These are phyloP conservation scores for Oryza longistaminata DNA, from an alignment of 176 grass and related monocot species.

Conservation along the genomic window DNA sequence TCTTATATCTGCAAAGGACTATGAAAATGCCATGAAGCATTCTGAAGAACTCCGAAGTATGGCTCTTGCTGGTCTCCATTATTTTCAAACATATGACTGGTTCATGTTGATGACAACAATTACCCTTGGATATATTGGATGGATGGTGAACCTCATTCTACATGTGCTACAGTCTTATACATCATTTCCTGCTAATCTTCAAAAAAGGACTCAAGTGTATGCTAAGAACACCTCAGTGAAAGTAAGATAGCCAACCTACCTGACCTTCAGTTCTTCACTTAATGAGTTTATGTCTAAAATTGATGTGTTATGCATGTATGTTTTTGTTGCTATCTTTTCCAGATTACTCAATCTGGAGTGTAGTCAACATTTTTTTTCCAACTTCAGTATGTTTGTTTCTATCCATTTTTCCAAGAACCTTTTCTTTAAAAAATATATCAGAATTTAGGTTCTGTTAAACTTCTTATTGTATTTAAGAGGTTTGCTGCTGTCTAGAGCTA, in stretches of 20 bases:
- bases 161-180: constrained; percentile 93
- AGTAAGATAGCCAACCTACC: constrained; percentile 48
- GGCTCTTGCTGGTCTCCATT: constrained; percentile 90
- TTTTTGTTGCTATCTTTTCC: constrained; percentile 14
- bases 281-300: constrained; percentile 28
- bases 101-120: constrained; percentile 93
- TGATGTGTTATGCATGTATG: neutral
- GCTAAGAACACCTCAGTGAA: constrained; percentile 49
- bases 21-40: constrained; percentile 63
- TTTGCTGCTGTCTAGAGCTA: neutral
- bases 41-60: constrained; percentile 75
- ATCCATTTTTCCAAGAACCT: neutral
- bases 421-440: neutral
- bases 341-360: constrained; percentile 14
- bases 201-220: constrained; percentile 58
- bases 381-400: constrained; percentile 12
- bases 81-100: constrained; percentile 99
- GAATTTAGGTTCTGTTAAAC: neutral
- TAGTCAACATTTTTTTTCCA: neutral
- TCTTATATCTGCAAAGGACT: constrained; percentile 72
- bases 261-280: constrained; percentile 6
- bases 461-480: neutral
- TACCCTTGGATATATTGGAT: constrained; percentile 95
- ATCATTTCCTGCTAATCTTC: constrained; percentile 45
- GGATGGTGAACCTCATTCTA: constrained; percentile 87